phyloP scores from a whole-genome alignment of 805 yeast genomes.

The Blastobotrys mokoenaii region DNA sequence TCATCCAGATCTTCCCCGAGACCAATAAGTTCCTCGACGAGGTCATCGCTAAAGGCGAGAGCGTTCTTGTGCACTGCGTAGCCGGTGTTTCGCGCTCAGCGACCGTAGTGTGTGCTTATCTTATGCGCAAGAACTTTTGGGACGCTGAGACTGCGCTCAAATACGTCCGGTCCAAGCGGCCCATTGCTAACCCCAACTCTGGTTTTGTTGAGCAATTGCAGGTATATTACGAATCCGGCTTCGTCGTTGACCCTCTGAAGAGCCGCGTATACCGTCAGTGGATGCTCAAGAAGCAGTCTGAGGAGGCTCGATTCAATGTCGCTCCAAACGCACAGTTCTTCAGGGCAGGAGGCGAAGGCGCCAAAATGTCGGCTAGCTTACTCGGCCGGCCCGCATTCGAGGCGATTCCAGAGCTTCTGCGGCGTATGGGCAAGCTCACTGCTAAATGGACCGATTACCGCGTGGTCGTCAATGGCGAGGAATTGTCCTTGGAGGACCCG shows the following conservation, averaged over 20 bases:
- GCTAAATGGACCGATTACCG: constrained; percentile 2
- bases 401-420: background rate
- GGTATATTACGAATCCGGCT: constrained; percentile 43
- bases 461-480: background rate
- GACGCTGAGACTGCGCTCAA: constrained; percentile 54
- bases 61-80: constrained; percentile 43
- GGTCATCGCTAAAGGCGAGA: constrained; percentile 33
- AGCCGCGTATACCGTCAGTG: constrained; percentile 33
- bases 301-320: constrained; percentile 14
- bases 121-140: constrained; percentile 69
- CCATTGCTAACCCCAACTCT: constrained; percentile 59
- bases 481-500: background rate
- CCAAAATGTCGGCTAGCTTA: background rate
- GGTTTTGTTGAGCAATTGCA: constrained; percentile 67
- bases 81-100: constrained; percentile 93
- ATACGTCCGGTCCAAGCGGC: constrained; percentile 52
- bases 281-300: constrained; percentile 27
- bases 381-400: background rate
- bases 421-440: background rate
- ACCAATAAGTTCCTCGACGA: constrained; percentile 58
- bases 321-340: background rate
- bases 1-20: constrained; percentile 52
- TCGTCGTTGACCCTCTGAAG: constrained; percentile 23
- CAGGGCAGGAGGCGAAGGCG: background rate
- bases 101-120: constrained; percentile 76